phyloP scores from a whole-genome alignment of 2,329 filamentous ascomycete genomes.

The Diaporthe amygdali region DNA sequence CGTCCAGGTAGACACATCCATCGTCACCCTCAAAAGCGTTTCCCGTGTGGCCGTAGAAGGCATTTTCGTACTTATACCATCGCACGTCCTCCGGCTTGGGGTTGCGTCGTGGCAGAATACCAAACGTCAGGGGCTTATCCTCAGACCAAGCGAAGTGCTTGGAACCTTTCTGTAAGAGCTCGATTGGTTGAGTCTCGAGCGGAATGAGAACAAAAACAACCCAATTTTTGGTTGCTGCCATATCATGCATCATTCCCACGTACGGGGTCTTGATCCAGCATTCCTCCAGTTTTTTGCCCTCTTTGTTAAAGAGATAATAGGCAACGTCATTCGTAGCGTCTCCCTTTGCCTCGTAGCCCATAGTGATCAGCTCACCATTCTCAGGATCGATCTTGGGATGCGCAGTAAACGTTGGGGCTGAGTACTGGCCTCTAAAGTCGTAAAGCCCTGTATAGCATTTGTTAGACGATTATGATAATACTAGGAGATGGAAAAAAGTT shows the following conservation, averaged over 20 bases:
- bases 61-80: constrained; percentile 7
- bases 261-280: constrained; percentile 4
- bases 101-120: background rate
- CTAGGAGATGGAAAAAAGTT: no score
- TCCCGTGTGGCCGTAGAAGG: background rate
- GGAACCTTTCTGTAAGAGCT: background rate
- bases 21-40: constrained; percentile 7
- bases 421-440: constrained; percentile 56
- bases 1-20: background rate
- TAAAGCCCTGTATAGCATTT: constrained; percentile 35
- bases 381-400: constrained; percentile 57
- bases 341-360: constrained; percentile 53
- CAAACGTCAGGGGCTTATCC: background rate
- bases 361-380: constrained; percentile 57
- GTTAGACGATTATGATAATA: no score
- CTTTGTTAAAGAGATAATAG: background rate
- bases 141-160: constrained; percentile 8
- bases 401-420: constrained; percentile 51
- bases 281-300: constrained; percentile 12
- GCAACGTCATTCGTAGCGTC: constrained; percentile 47
- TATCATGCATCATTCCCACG: constrained; percentile 12
- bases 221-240: constrained; percentile 3
- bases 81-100: background rate
- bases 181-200: background rate
- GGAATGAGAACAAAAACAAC: background rate